A percentile compares a stretch with the other conserved stretches of the same genome.
Evolutionary conservation across 345 rosid genomes (phyloP).

Genomic region (Heritiera littoralis): DNA sequence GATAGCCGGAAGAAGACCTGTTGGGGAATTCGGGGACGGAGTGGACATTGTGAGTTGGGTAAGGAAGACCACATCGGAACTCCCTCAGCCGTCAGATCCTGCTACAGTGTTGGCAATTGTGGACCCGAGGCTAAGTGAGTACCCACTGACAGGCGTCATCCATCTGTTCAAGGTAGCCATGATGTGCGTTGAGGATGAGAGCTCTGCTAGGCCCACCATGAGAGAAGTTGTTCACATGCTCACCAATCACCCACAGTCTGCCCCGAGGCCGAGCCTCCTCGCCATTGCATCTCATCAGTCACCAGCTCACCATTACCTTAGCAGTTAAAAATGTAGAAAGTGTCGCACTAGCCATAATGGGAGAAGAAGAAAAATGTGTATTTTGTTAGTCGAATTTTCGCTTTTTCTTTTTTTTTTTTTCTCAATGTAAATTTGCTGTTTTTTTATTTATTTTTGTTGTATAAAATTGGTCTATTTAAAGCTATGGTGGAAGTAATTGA

Average conservation of each 20-base stretch:
- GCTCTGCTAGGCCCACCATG: slow-evolving; percentile 75
- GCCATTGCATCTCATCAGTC: slow-evolving; percentile 17
- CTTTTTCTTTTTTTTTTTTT: too few relatives aligned
- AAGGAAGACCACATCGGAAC: slow-evolving; percentile 61
- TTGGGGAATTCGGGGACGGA: slow-evolving; percentile 90
- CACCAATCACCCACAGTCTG: slow-evolving; percentile 53
- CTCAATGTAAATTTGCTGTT: neutral
- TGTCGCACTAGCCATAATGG: slow-evolving; percentile 9
- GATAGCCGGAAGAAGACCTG: slow-evolving; percentile 78
- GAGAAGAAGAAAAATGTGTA: slow-evolving; percentile 14
- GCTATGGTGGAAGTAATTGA: too few relatives aligned
- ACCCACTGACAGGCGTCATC: slow-evolving; percentile 52
- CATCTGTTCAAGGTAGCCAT: slow-evolving; percentile 75
- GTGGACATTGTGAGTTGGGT: slow-evolving; percentile 96
- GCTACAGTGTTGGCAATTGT: slow-evolving; percentile 60
- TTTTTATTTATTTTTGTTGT: neutral
- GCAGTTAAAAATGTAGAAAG: neutral
- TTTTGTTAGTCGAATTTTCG: neutral
- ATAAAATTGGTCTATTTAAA: neutral
- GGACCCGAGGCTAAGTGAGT: slow-evolving; percentile 67
- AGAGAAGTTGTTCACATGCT: slow-evolving; percentile 89
- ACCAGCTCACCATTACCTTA: neutral
- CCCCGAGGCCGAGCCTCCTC: slow-evolving; percentile 41
- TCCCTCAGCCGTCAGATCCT: slow-evolving; percentile 65
- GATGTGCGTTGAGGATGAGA: slow-evolving; percentile 79